phyloP scores from a whole-genome alignment of 2,329 filamentous ascomycete species.

The Ceratocystis huliohia region DNA sequence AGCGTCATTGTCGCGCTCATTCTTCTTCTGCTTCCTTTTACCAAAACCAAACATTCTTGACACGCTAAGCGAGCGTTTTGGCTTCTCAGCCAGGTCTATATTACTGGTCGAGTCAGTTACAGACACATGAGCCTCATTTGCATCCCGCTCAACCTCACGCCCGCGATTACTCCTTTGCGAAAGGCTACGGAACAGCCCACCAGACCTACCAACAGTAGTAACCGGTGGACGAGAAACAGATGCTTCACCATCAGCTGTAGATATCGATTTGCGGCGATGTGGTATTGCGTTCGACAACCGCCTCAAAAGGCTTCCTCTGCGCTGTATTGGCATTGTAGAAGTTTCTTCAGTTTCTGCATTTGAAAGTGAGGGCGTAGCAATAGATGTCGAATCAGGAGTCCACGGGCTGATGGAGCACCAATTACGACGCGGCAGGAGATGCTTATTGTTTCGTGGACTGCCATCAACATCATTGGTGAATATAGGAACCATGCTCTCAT shows the following conservation, averaged over 20 bases:
- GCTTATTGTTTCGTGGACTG: conserved; percentile 80
- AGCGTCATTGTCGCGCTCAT: conserved; percentile 25
- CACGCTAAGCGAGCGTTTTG: conserved; percentile 20
- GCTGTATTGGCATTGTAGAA: conserved; percentile 30
- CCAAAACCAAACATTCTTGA: conserved; percentile 20
- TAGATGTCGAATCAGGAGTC: conserved; percentile 62
- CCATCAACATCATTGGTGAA: conserved; percentile 84
- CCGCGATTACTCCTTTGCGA: conserved; percentile 28
- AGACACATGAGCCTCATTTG: background rate
- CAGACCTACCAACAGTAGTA: conserved; percentile 28
- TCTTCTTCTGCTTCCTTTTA: conserved; percentile 29
- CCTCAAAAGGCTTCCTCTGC: conserved; percentile 29
- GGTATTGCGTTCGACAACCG: conserved; percentile 31
- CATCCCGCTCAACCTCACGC: conserved; percentile 1
- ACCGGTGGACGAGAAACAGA: conserved; percentile 35
- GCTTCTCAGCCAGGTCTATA: conserved; percentile 11
- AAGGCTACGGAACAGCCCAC: conserved; percentile 27
- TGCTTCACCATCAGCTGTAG: conserved; percentile 23
- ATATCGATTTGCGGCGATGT: conserved; percentile 18
- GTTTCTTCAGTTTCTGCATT: conserved; percentile 32
- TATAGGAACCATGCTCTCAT: conserved; percentile 91
- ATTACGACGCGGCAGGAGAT: conserved; percentile 76
- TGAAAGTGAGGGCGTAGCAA: conserved; percentile 45
- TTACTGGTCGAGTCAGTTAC: too few relatives aligned
- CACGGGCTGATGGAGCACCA: conserved; percentile 91